phyloP scores from a whole-genome alignment of 306 rosid genomes.

The Astragalus glycyphyllos region DNA sequence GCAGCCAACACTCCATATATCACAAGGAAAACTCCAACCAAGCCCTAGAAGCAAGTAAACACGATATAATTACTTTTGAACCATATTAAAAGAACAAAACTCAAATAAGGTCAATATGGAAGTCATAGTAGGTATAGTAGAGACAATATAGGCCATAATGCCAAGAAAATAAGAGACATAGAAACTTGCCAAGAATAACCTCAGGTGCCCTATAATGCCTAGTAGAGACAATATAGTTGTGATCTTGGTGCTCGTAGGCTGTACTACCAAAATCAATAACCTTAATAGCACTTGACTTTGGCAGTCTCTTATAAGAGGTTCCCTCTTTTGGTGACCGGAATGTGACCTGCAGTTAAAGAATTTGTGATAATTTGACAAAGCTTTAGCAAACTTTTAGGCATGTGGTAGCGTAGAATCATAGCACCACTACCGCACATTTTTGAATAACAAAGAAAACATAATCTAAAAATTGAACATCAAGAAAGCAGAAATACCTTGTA shows the following conservation, averaged over 20 bases:
- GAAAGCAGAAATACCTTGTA: conserved; percentile 25
- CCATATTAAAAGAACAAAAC: no score
- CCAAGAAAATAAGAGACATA: conserved; percentile 1
- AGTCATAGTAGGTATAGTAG: background rate
- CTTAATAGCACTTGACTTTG: conserved; percentile 80
- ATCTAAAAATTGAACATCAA: background rate
- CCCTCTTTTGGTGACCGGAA: conserved; percentile 24
- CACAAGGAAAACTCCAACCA: conserved; percentile 92
- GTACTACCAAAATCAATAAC: conserved; percentile 95
- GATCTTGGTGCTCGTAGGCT: conserved; percentile 76
- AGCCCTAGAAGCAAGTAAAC: conserved; percentile 67
- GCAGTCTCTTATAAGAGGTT: conserved; percentile 46
- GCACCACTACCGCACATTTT: background rate
- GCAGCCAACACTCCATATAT: conserved; percentile 89
- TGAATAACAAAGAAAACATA: background rate
- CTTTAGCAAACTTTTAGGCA: background rate
- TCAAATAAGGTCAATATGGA: background rate
- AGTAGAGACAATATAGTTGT: conserved; percentile 83
- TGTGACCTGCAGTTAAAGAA: conserved; percentile 11
- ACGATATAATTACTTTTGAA: background rate
- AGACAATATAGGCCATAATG: background rate
- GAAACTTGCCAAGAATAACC: conserved; percentile 74
- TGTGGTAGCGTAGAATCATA: background rate
- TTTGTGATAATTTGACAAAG: background rate
- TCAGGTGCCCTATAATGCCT: conserved; percentile 91